Conservation (phyloP, 1,139 yeast species). For the Diutina mesorugosa region DNA sequence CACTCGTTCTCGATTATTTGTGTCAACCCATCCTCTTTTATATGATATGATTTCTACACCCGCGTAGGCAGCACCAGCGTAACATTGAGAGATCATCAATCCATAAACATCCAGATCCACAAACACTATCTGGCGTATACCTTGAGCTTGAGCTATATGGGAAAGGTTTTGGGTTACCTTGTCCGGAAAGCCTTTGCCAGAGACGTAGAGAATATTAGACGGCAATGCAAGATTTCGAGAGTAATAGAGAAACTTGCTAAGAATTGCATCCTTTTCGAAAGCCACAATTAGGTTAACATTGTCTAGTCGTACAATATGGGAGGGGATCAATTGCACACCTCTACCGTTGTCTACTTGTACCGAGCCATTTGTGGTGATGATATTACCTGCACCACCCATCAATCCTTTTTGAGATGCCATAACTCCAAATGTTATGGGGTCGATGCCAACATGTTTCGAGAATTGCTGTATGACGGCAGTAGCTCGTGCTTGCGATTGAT, state of each 20-base stretch:
- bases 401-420: conserved; percentile 5
- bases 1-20: background rate
- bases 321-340: conserved; percentile 1
- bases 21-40: background rate
- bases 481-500: background rate
- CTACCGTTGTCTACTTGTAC: background rate
- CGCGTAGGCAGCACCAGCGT: background rate
- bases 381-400: conserved; percentile 1
- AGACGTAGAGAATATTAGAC: conserved; percentile 3
- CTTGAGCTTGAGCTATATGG: background rate
- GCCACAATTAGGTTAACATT: conserved; percentile 3
- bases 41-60: background rate
- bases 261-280: conserved; percentile 8
- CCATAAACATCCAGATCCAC: conserved; percentile 1
- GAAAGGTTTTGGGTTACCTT: conserved; percentile 3
- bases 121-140: background rate
- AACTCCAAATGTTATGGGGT: conserved; percentile 6
- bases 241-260: conserved; percentile 5
- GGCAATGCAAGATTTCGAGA: background rate
- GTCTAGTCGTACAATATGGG: background rate
- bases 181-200: conserved; percentile 9
- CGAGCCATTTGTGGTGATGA: background rate
- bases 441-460: conserved; percentile 2
- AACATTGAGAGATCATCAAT: background rate
- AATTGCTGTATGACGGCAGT: background rate